Conservation (phyloP, 2,329 filamentous ascomycete genomes). For the Saccharata proteae region DNA sequence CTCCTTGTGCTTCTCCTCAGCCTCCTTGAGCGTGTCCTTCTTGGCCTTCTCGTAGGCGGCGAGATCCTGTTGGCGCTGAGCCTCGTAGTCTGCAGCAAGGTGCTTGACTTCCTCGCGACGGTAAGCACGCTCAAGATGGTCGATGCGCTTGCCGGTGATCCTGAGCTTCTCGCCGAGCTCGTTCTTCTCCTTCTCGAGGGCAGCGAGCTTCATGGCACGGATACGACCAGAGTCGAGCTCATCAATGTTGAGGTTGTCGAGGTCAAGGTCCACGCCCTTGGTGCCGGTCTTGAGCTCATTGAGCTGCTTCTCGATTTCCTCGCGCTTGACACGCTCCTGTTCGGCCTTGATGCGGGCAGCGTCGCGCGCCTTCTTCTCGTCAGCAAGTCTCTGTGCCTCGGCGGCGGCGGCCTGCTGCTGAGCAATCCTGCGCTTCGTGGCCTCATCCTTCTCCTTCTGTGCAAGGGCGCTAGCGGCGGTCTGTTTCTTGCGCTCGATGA, state of each 20-base stretch:
- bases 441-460: conserved; percentile 83
- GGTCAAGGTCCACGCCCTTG: conserved; percentile 78
- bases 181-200: conserved; percentile 96
- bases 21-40: conserved; percentile 63
- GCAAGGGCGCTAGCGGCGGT: conserved; percentile 81
- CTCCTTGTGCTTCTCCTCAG: conserved; percentile 81
- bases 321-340: conserved; percentile 32
- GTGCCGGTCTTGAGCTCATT: conserved; percentile 86
- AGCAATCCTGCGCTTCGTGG: conserved; percentile 72
- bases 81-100: conserved; percentile 70
- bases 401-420: conserved; percentile 83
- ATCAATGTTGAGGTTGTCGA: conserved; percentile 79
- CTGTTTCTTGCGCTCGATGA: conserved; percentile 96
- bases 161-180: conserved; percentile 84
- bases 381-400: conserved; percentile 76
- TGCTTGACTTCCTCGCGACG: conserved; percentile 93
- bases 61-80: conserved; percentile 66
- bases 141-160: conserved; percentile 87
- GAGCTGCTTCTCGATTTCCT: conserved; percentile 66
- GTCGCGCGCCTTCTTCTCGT: conserved; percentile 87
- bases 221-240: conserved; percentile 49
- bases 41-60: conserved; percentile 71
- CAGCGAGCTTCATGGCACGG: conserved; percentile 86
- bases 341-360: conserved; percentile 65
- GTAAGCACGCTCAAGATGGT: conserved; percentile 94